Conservation (phyloP, 352 stramenopile species). For the Globisporangium echinulatum region DNA sequence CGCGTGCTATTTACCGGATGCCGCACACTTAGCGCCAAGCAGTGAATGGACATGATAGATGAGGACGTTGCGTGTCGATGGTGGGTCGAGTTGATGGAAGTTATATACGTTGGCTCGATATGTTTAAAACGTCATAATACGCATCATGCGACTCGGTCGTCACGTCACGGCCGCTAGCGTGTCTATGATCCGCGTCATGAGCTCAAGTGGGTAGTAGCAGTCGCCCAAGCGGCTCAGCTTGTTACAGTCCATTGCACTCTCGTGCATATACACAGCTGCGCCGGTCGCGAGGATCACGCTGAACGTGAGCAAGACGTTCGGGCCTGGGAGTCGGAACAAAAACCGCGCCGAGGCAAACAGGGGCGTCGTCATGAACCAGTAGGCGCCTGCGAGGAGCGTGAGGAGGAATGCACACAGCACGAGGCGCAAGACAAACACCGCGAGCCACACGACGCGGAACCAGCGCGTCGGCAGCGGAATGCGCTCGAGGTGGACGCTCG, state of each 20-base stretch:
- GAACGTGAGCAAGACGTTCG: neutral
- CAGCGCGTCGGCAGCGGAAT: neutral
- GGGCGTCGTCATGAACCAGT: constrained; percentile 1
- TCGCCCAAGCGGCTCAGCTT: neutral
- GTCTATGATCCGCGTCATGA: neutral
- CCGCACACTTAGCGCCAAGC: too few relatives aligned
- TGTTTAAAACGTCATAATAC: too few relatives aligned
- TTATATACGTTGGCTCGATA: too few relatives aligned
- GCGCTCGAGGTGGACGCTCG: neutral
- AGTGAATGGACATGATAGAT: too few relatives aligned
- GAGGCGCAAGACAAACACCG: neutral
- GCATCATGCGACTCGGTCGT: too few relatives aligned
- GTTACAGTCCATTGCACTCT: neutral
- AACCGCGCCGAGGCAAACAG: neutral
- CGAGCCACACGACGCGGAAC: neutral
- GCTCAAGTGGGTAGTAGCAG: neutral
- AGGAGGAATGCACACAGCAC: neutral
- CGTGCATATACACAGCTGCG: neutral
- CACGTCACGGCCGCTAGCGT: neutral
- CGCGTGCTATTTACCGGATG: too few relatives aligned
- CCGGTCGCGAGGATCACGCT: neutral
- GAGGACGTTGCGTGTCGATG: too few relatives aligned
- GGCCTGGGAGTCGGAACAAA: neutral
- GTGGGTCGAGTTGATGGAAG: too few relatives aligned
- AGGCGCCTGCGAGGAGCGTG: neutral